Conservation (phyloP, 2,329 filamentous ascomycete species). For the Cercospora zeae-maydis region DNA sequence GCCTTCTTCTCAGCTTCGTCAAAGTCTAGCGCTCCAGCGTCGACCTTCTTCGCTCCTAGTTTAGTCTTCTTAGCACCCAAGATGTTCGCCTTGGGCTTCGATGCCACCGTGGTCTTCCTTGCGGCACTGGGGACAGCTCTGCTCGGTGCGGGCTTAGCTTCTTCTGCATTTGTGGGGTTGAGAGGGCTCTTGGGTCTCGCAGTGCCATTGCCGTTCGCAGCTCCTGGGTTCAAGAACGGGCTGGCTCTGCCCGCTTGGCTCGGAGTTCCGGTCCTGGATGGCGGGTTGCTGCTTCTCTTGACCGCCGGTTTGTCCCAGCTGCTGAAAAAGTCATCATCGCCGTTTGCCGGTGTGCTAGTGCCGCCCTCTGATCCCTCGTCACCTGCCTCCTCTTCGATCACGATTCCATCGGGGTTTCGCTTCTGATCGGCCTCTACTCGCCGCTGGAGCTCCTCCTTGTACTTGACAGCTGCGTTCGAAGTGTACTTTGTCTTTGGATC, state of each 20-base stretch:
- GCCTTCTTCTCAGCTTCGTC: conserved; percentile 96
- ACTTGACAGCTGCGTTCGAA: conserved; percentile 87
- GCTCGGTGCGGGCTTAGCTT: conserved; percentile 59
- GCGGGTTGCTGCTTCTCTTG: conserved; percentile 90
- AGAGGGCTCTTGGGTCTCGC: conserved; percentile 83
- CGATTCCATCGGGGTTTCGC: conserved; percentile 82
- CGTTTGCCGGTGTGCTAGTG: conserved; percentile 72
- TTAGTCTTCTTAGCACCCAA: conserved; percentile 69
- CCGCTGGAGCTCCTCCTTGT: conserved; percentile 93
- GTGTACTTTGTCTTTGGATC: conserved; percentile 97
- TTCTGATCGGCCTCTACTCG: conserved; percentile 77
- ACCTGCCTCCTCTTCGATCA: conserved; percentile 68
- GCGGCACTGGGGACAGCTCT: conserved; percentile 73
- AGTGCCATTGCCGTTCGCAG: conserved; percentile 55
- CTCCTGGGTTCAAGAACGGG: conserved; percentile 76
- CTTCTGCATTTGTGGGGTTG: conserved; percentile 50
- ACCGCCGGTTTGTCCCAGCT: conserved; percentile 98
- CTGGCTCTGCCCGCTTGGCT: conserved; percentile 71
- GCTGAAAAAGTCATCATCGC: conserved; percentile 90
- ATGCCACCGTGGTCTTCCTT: conserved; percentile 66
- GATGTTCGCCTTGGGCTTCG: conserved; percentile 60
- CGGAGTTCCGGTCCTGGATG: conserved; percentile 84
- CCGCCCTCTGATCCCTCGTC: conserved; percentile 47
- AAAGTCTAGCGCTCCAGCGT: conserved; percentile 75
- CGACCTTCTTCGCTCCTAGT: conserved; percentile 68